phyloP scores from a whole-genome alignment of 176 grass and related monocot genomes.

The Triticum turgidum region DNA sequence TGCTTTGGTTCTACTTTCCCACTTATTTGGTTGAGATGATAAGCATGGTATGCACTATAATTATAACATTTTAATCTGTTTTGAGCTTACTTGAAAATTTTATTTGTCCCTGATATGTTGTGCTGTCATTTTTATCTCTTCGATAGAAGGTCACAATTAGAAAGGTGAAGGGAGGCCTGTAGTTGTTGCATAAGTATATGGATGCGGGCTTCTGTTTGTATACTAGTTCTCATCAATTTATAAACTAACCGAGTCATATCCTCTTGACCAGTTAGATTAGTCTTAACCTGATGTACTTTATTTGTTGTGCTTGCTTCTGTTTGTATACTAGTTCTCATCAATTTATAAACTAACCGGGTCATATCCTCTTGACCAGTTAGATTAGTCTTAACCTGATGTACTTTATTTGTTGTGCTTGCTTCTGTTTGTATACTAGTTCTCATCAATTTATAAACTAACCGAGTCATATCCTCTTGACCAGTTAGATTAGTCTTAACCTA shows the following conservation, averaged over 20 bases:
- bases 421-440: too few relatives aligned
- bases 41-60: not conserved
- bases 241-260: not conserved
- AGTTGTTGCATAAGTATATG: not conserved
- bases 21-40: not conserved
- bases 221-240: too few relatives aligned
- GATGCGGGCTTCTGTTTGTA: too few relatives aligned
- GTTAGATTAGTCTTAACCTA: too few relatives aligned
- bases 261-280: not conserved
- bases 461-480: not conserved
- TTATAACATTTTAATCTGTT: not conserved
- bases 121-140: not conserved
- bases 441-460: too few relatives aligned
- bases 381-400: too few relatives aligned
- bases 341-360: not conserved
- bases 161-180: not conserved
- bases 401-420: too few relatives aligned
- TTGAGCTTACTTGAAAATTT: not conserved
- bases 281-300: too few relatives aligned
- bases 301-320: too few relatives aligned
- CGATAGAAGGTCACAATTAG: too few relatives aligned
- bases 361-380: not conserved
- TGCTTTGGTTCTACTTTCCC: not conserved
- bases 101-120: not conserved
- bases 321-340: too few relatives aligned